These are phyloP conservation scores for Cutaneotrichosporon sp. DNA, from an alignment of 1,284 basidiomycete genomes.

Conservation along the genomic window DNA sequence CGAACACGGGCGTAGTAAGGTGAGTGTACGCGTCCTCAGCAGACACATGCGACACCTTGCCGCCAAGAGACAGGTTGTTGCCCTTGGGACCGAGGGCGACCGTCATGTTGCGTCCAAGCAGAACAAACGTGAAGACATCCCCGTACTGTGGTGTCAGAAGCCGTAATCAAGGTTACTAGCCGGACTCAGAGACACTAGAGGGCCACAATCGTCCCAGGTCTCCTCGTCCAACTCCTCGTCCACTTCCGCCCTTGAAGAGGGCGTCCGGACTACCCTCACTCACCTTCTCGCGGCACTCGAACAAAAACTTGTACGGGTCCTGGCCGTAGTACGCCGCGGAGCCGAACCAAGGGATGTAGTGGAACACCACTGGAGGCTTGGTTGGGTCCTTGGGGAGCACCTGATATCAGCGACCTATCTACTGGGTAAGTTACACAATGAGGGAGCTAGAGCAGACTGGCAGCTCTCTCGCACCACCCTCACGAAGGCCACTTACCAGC, in stretches of 20 bases:
- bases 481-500: slow-evolving; percentile 55
- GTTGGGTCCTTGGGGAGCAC: slow-evolving; percentile 57
- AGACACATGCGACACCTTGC: slow-evolving; percentile 83
- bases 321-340: slow-evolving; percentile 71
- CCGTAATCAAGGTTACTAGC: too few species aligned
- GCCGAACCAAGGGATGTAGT: slow-evolving; percentile 69
- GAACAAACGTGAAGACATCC: slow-evolving; percentile 86
- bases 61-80: slow-evolving; percentile 91
- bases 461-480: too few species aligned
- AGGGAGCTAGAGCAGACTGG: background rate
- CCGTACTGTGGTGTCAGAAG: slow-evolving; percentile 56
- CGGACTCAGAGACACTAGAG: too few species aligned
- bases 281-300: slow-evolving; percentile 75
- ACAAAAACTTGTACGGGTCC: slow-evolving; percentile 72
- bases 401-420: slow-evolving; percentile 44
- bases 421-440: background rate
- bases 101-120: slow-evolving; percentile 84
- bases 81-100: slow-evolving; percentile 89
- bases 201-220: too few species aligned
- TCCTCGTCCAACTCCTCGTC: too few species aligned
- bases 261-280: too few species aligned
- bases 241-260: slow-evolving; percentile 4
- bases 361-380: slow-evolving; percentile 70
- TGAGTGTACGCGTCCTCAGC: slow-evolving; percentile 98
- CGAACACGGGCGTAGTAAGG: slow-evolving; percentile 87